Base-by-base conservation (phyloP, 768 basidiomycete species). In the Collybia sordida region DNA sequence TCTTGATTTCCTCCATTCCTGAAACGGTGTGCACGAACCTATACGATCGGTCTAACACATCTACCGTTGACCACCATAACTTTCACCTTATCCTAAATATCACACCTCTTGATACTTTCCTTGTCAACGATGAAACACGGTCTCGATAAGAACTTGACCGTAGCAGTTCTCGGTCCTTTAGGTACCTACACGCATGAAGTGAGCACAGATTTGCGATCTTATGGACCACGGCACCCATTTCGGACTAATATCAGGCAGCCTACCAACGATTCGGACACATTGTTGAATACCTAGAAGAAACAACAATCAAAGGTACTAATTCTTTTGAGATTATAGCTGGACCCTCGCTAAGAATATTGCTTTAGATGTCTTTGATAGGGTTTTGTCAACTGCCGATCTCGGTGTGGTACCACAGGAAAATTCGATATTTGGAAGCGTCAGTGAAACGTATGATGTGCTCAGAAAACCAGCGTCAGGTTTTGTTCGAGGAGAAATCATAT, bases 351-450 rank as follows among this genome's bases (percentile, higher is more conserved):
- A 6, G 23, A 22, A 42, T 50, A 4, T 49, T 34, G 8, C 18
- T 23, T 38, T 61, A 92, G 90, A 79, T 51, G 82, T 85, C 19
- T 83, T 86, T 52, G 62, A 73, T 38, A 65, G 76, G 15, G 64
- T 91, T 35, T 74, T 79, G 5, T 49, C 69, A 9, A 62, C 61
- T 5, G 60, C 68, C 12, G 66, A 76, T 21, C 72, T 81, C 42
- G 89, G 79, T 21, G 73, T 92, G n/a, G 72, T 91, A 23, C 90
- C 90, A 18, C 86, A 88, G 63, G 90, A 93, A 65, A 93, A 93
- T 57, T 82, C 82, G 14, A 86, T 81, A 28, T 85, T 83, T 56
- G 90, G 90, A 9, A 72, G 70, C 15, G 90, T 93, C 6, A 67
- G 81, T 18, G 90, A 93, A 64, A 87, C 88, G 1, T 90, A 88